Conservation (phyloP, 2,329 filamentous ascomycete genomes). For the Neonectria sp. region DNA sequence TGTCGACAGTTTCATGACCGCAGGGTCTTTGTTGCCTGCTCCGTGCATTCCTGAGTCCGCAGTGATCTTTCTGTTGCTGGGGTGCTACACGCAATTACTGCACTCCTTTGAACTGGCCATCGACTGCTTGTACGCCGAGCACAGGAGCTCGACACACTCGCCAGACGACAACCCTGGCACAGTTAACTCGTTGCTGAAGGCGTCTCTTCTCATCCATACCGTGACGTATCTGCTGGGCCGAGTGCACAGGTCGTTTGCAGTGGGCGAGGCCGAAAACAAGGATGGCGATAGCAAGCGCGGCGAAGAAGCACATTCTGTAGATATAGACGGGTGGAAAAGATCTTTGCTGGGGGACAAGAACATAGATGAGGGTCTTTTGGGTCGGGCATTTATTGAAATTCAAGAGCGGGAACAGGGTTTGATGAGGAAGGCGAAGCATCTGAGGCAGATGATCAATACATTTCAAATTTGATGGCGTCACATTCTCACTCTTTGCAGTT, state of each 20-base stretch:
- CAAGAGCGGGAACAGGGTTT: slow-evolving; percentile 30
- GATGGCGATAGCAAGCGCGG: slow-evolving; percentile 1
- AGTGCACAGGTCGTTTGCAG: slow-evolving; percentile 25
- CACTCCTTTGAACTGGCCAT: slow-evolving; percentile 31
- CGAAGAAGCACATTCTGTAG: slow-evolving; percentile 6
- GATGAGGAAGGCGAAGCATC: slow-evolving; percentile 25
- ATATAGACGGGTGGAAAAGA: slow-evolving; percentile 23
- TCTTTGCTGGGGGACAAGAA: slow-evolving; percentile 25
- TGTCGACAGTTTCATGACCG: slow-evolving; percentile 9
- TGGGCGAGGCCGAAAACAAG: neutral
- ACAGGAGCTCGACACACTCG: slow-evolving; percentile 12
- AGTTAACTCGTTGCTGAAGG: slow-evolving; percentile 28
- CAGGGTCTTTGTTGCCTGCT: slow-evolving; percentile 7
- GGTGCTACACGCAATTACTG: slow-evolving; percentile 32
- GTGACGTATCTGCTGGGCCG: slow-evolving; percentile 27
- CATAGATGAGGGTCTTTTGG: slow-evolving; percentile 27
- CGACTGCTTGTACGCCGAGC: slow-evolving; percentile 25
- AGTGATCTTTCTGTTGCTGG: slow-evolving; percentile 28
- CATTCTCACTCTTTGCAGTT: neutral
- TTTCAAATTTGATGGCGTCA: slow-evolving; percentile 24
- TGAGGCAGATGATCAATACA: slow-evolving; percentile 29
- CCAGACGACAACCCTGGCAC: slow-evolving; percentile 10
- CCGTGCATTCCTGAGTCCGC: slow-evolving; percentile 28
- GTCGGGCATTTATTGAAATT: slow-evolving; percentile 29
- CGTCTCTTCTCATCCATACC: slow-evolving; percentile 30